Evolutionary conservation across 257 asterid species (phyloP), one percentile per base, ranked within the genome.

Genomic region (Solanum neorickii): DNA sequence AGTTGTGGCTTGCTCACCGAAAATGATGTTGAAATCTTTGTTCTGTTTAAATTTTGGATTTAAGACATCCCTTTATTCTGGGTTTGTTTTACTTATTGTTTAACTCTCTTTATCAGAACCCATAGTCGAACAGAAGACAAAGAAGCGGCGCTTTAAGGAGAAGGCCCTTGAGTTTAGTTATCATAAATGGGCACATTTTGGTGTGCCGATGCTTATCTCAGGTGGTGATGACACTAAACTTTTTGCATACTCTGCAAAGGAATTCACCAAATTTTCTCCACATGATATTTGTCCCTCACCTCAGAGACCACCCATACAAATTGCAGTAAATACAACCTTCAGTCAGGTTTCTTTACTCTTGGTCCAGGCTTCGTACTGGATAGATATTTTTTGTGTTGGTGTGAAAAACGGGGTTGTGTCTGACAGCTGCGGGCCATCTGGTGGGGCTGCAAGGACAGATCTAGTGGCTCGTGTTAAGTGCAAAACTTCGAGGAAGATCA

Each of bases 171-270:
- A 92, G n/a, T 96, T 92, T 88, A 92, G 97, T 92, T 97, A 96
- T 87, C 98, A 90, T 86, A 93, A 96, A 90, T 97, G 99, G 99
- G 98, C 98, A 76, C 98, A 94, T 89, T 90, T 95, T 90, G 98
- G 98, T 70, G 99, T 97, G 25, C 99, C 99, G 3, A 96, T 97
- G 99, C 98, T 97, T 82, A 93, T 97, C 73, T 97, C 99, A 9
- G 98, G 94, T 85, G 98, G 98, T 60, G 99, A 96, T 82, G 99
- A 97, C 86, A 85, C 95, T 66, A 95, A 94, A 89, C 94, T 95
- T 84, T 95, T 92, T 92, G 98, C 98, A 80, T 94, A 92, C 91
- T 94, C 97, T 88, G 98, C 91, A 4, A 93, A 90, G 90, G 98
- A 95, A 89, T 95, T 94, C 82, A 92, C 98, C 35, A 95, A 92